Evolutionary conservation across 2,329 filamentous ascomycete genomes (phyloP).

Genomic region (Scedosporium aurantiacum): DNA sequence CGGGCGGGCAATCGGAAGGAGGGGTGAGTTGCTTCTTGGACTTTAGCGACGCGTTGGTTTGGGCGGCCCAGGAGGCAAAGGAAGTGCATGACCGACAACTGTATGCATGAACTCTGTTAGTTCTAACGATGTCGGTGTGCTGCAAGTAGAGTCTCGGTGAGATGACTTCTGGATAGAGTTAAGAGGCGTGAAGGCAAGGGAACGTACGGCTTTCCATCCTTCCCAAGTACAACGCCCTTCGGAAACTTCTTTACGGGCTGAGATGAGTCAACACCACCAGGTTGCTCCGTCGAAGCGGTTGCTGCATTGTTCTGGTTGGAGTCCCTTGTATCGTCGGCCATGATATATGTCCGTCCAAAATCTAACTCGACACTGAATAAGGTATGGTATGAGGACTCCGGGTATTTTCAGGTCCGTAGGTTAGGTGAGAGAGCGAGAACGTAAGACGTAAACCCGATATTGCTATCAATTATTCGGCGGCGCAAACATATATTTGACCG

Average conservation of each 20-base stretch:
- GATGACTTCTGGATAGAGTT: too few relatives aligned
- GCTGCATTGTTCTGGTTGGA: constrained; percentile 10
- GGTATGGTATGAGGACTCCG: too few relatives aligned
- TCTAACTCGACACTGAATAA: too few relatives aligned
- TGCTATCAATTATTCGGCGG: too few relatives aligned
- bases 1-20: constrained; percentile 70
- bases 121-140: background rate
- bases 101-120: constrained; percentile 5
- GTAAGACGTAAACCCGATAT: too few relatives aligned
- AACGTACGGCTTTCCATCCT: constrained; percentile 75
- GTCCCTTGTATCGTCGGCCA: constrained; percentile 25
- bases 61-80: constrained; percentile 50
- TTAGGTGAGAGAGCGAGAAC: too few relatives aligned
- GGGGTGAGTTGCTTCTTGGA: background rate
- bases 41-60: constrained; percentile 32
- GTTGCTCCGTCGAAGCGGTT: constrained; percentile 12
- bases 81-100: constrained; percentile 66
- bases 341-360: background rate
- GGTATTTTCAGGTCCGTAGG: background rate
- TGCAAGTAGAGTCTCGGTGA: background rate
- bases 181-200: background rate
- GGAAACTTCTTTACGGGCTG: constrained; percentile 42
- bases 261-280: constrained; percentile 12
- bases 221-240: constrained; percentile 64
- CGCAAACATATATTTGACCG: too few relatives aligned